A percentile compares a stretch with the other conserved stretches of the same genome.
Evolutionary conservation across 2,329 filamentous ascomycete genomes (phyloP).

Genomic region (Ceratocystis huliohia): DNA sequence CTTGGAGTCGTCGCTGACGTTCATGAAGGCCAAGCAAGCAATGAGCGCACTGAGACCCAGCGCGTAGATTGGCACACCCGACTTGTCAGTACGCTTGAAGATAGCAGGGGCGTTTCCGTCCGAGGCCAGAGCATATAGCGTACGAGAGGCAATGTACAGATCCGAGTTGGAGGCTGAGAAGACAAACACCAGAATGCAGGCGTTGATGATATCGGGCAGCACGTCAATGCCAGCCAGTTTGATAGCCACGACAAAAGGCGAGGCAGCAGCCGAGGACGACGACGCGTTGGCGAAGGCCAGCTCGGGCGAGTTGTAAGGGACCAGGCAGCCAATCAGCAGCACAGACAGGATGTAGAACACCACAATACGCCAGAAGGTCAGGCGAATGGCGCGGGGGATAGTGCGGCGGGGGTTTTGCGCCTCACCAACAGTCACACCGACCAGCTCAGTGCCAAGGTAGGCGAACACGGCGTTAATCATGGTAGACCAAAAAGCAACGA

Average conservation of each 20-base stretch:
- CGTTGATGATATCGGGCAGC: conserved; percentile 59
- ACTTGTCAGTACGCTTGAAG: conserved; percentile 56
- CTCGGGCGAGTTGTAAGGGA: conserved; percentile 53
- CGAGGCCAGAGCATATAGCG: conserved; percentile 58
- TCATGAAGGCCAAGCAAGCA: conserved; percentile 56
- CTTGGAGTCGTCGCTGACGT: conserved; percentile 44
- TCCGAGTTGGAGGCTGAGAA: conserved; percentile 68
- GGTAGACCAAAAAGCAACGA: conserved; percentile 54
- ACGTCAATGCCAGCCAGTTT: conserved; percentile 46
- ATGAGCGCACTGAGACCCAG: conserved; percentile 49
- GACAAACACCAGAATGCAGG: conserved; percentile 60
- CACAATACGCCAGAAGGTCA: conserved; percentile 71
- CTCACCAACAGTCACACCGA: conserved; percentile 67
- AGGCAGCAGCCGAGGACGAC: conserved; percentile 43
- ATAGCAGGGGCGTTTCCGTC: conserved; percentile 60
- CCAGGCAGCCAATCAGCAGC: conserved; percentile 61
- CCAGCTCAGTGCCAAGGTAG: conserved; percentile 63
- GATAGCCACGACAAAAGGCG: conserved; percentile 66
- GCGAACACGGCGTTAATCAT: conserved; percentile 69
- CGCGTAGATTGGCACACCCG: conserved; percentile 57
- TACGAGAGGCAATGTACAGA: conserved; percentile 62
- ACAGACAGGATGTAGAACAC: conserved; percentile 68
- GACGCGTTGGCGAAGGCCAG: conserved; percentile 44
- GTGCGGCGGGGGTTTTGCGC: conserved; percentile 67
- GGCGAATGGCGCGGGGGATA: conserved; percentile 63